Evolutionary conservation across 805 yeast species (phyloP).

Genomic region (Yarrowia hollandica): DNA sequence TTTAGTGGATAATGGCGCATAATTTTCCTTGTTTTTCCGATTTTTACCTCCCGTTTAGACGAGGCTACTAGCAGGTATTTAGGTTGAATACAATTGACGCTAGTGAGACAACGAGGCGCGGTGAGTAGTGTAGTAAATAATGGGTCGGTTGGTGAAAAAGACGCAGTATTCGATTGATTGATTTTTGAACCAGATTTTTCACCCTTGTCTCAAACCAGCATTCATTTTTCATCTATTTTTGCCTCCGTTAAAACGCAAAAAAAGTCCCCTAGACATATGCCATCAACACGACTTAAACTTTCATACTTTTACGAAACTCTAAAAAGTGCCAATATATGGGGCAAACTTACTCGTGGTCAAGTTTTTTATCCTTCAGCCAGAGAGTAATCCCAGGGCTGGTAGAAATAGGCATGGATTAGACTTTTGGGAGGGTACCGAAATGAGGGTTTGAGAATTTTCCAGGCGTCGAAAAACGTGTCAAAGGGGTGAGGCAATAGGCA

Average conservation of each 20-base stretch:
- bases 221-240: not conserved
- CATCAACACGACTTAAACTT: slow-evolving; percentile 1
- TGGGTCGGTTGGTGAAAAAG: too few relatives aligned
- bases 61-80: not conserved
- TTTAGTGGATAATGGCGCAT: not conserved
- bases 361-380: not conserved
- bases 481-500: not conserved
- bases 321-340: slow-evolving; percentile 27
- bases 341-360: not conserved
- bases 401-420: slow-evolving; percentile 19
- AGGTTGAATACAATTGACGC: not conserved
- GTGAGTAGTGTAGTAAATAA: too few relatives aligned
- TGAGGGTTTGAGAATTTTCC: slow-evolving; percentile 12
- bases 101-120: not conserved
- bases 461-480: not conserved
- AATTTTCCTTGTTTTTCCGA: not conserved
- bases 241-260: too few relatives aligned
- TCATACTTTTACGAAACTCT: slow-evolving; percentile 23
- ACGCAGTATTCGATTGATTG: too few relatives aligned
- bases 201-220: too few relatives aligned
- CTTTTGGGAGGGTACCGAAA: not conserved
- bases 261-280: too few relatives aligned
- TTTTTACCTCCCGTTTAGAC: not conserved
- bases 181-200: too few relatives aligned
- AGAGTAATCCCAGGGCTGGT: slow-evolving; percentile 24